phyloP scores from a whole-genome alignment of 2,329 filamentous ascomycete genomes.

The Ophiostoma australiae region DNA sequence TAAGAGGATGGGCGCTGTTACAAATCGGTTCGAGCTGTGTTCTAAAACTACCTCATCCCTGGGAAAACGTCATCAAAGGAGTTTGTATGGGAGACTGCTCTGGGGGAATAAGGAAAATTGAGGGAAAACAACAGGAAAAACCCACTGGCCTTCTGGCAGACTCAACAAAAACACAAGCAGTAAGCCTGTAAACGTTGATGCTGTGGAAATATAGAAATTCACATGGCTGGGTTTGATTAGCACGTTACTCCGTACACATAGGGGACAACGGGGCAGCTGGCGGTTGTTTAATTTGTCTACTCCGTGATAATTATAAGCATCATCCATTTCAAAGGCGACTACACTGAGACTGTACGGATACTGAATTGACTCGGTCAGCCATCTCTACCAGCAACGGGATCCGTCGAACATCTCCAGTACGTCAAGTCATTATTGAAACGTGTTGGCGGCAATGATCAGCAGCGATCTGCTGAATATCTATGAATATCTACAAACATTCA shows the following conservation, averaged over 20 bases:
- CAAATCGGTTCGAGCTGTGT: background rate
- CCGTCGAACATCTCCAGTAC: background rate
- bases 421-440: background rate
- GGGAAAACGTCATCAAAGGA: constrained; percentile 3
- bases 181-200: background rate
- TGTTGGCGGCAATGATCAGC: background rate
- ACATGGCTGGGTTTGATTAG: background rate
- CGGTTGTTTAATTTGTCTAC: background rate
- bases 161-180: background rate
- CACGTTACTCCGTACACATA: background rate
- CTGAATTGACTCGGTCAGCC: background rate
- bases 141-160: background rate
- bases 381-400: background rate
- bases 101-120: background rate
- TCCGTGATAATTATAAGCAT: background rate
- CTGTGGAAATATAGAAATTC: background rate
- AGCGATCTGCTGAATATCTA: background rate
- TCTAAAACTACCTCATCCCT: constrained; percentile 5
- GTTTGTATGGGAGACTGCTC: background rate
- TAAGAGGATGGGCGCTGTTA: constrained; percentile 8
- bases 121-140: background rate
- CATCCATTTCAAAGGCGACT: background rate
- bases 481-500: background rate
- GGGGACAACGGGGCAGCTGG: background rate
- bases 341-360: background rate